Percentiles rank a stretch among this genome's conserved stretches.
Conservation (phyloP, 2,329 filamentous ascomycete genomes). For the Thielaviopsis euricoi region DNA sequence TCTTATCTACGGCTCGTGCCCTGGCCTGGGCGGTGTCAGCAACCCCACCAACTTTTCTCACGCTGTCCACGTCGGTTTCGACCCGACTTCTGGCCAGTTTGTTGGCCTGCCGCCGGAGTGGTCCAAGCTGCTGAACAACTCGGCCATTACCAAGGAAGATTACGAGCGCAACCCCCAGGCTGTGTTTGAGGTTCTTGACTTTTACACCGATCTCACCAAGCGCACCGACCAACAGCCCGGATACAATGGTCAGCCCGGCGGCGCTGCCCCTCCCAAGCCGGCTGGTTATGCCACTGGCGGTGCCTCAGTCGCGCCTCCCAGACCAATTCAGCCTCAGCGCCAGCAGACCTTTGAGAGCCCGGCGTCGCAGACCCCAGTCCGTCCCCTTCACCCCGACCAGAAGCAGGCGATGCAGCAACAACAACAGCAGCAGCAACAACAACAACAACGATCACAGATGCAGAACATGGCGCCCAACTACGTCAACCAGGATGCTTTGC, state of each 20-base stretch:
- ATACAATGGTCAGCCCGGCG: slow-evolving; percentile 34
- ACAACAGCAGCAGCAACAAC: slow-evolving; percentile 17
- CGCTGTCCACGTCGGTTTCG: slow-evolving; percentile 92
- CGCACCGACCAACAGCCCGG: slow-evolving; percentile 52
- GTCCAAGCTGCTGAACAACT: slow-evolving; percentile 91
- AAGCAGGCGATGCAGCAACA: slow-evolving; percentile 6
- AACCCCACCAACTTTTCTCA: slow-evolving; percentile 98
- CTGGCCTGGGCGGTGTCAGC: slow-evolving; percentile 93
- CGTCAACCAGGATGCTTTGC: slow-evolving; percentile 29
- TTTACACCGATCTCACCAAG: slow-evolving; percentile 73
- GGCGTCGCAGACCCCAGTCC: slow-evolving; percentile 2
- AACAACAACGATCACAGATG: slow-evolving; percentile 40
- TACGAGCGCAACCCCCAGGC: slow-evolving; percentile 93
- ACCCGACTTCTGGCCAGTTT: slow-evolving; percentile 87
- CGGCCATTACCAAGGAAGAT: slow-evolving; percentile 94
- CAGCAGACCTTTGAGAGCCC: slow-evolving; percentile 20
- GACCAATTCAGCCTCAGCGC: slow-evolving; percentile 32
- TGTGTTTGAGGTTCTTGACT: slow-evolving; percentile 65
- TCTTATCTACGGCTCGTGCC: slow-evolving; percentile 89
- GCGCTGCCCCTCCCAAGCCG: slow-evolving; percentile 54
- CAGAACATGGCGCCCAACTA: slow-evolving; percentile 40
- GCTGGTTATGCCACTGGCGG: slow-evolving; percentile 41
- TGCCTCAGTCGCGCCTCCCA: slow-evolving; percentile 48
- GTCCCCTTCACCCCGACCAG: slow-evolving; percentile 8
- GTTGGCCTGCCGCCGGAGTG: slow-evolving; percentile 89